These are phyloP conservation scores for Scutellaria baicalensis DNA, from an alignment of 257 asterid species.

Conservation along the genomic window DNA sequence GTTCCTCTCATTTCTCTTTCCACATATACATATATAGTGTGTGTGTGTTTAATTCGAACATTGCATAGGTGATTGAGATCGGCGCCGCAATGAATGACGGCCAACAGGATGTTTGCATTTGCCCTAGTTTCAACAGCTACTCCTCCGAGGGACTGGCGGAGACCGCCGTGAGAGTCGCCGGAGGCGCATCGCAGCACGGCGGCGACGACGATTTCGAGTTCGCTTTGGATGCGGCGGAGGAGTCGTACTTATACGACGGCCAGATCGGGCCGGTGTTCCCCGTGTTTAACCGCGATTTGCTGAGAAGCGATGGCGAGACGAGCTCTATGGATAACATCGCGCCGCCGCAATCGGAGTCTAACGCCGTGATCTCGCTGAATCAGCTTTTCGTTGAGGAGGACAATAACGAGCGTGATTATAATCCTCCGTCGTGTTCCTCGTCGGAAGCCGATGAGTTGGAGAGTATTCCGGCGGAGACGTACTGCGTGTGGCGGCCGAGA, in stretches of 20 bases:
- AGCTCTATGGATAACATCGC: not conserved
- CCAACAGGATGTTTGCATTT: slow-evolving; percentile 29
- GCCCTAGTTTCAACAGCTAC: slow-evolving; percentile 78
- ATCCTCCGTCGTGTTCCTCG: slow-evolving; percentile 43
- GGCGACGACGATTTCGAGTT: slow-evolving; percentile 64
- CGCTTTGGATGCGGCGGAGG: slow-evolving; percentile 27
- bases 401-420: slow-evolving; percentile 4
- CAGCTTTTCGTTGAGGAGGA: slow-evolving; percentile 28
- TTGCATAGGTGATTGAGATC: not conserved
- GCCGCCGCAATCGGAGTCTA: slow-evolving; percentile 4
- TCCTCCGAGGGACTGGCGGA: slow-evolving; percentile 43
- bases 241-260: slow-evolving; percentile 22
- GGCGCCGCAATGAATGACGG: slow-evolving; percentile 3
- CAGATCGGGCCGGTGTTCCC: slow-evolving; percentile 28
- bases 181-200: slow-evolving; percentile 13
- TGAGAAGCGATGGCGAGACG: not conserved
- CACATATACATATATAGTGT: not conserved
- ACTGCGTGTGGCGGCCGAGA: slow-evolving; percentile 78
- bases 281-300: slow-evolving; percentile 30
- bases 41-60: too few relatives aligned
- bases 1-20: slow-evolving; percentile 3
- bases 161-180: slow-evolving; percentile 48
- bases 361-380: slow-evolving; percentile 19
- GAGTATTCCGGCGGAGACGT: slow-evolving; percentile 46
- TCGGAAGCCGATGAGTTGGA: slow-evolving; percentile 70